Base-by-base conservation (phyloP, 768 basidiomycete species). In the Amanita phalloides region DNA sequence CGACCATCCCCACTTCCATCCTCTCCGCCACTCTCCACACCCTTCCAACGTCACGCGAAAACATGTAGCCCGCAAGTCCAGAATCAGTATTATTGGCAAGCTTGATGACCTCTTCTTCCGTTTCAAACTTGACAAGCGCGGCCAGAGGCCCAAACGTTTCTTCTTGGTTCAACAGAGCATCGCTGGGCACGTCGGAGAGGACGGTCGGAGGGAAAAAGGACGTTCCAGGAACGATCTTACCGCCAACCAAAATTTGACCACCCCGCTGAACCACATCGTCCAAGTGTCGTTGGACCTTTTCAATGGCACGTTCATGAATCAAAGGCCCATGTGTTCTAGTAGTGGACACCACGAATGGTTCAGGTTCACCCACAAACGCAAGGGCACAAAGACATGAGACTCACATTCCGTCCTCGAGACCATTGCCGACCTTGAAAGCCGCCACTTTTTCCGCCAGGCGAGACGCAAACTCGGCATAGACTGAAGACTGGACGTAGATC, bases 81-180 rank as follows among this genome's bases (percentile, higher is more conserved):
- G 87, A 79, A 17, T 88, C 79, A 1, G 83, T 75, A 58, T 78
- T 70, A 66, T 99, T 98, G 30, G 95, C 95, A 48, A 91, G 67
- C 57, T 75, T 73, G 51, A 98, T 73, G 0, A 92, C 93, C 65
- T 98, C 87, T 41, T 93, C 92, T 68, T 99, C 96, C 0, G 91
- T 92, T 65, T 89, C 82, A 62, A 99, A 99, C 62, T 84, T 85
- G 64, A 78, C 83, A 21, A 99, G 70, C 6, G 88, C 86, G 0
- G 92, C 92, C 36, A 95, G 66, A 0, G 91, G 94, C 0, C 95
- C 96, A 61, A 99, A 99, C 0, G 96, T 98, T 73, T 99, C 96
- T 64, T 98, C 96, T 8, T 60, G 61, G 59, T 79, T 76, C 59
- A 95, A 62, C 33, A 76, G 68, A 8, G 90, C 87, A 25, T 75